Evolutionary conservation across 176 grass and related monocot genomes (phyloP), one percentile per base, ranked within the genome.

Genomic region (Musa beccarii): DNA sequence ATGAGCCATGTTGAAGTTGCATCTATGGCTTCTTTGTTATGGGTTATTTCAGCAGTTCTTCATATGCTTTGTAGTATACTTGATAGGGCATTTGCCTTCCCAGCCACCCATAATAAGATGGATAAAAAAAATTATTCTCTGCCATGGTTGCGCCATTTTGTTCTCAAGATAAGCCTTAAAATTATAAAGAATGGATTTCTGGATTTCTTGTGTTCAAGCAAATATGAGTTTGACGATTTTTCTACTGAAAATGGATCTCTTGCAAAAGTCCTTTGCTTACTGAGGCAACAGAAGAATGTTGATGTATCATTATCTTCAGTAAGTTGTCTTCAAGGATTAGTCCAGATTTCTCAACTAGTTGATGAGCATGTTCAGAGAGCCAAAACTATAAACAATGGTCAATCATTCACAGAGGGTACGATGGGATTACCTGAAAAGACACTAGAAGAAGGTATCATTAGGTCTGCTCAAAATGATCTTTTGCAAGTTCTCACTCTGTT

Each of bases 131-230:
- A 62, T 50, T 54, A 20, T 75, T 73, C 78, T 50, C 76, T 91
- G 74, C 90, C 82, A 63, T 94, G 90, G 88, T 82, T 99, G 73
- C 90, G 86, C 12, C 80, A 94, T 49, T 99, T 92, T 87, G 84
- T 99, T 54, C 95, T 90, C 68, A 99, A 89, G 84, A 87, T 99
- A 80, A 90, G 84, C 66, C 76, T 94, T 43, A 54, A 57, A 19
- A 76, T 99, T 81, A 89, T 89, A 68, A 81, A 79, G 66, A 93
- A 91, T 73, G 71, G 85, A 25, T 86, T 96, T 92, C 83, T 92
- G 71, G 68, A 79, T 82, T 81, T 80, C 71, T 66, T 49, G 3
- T 19, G 9, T 75, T 69, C 49, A 75, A 72, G 68, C 20, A 57
- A 69, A 78, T 19, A 13, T 76, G 61, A 17, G 78, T 53, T 68